phyloP scores from a whole-genome alignment of 1,284 basidiomycete species.

The Rhodotorula mucilaginosa region DNA sequence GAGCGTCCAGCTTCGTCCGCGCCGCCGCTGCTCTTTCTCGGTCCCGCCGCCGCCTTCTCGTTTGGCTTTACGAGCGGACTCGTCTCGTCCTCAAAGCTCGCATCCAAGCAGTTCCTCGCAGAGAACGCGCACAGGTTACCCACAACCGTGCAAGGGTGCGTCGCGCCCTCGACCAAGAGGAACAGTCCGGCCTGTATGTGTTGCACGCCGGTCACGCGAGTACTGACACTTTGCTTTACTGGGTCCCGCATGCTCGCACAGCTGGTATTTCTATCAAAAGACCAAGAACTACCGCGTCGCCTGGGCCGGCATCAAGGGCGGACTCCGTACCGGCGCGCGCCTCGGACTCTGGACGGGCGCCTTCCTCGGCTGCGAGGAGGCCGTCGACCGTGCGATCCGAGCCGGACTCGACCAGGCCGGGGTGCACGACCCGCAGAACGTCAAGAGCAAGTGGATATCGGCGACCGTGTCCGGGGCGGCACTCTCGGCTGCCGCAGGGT shows the following conservation, averaged over 20 bases:
- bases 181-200: not conserved
- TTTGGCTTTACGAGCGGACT: constrained; percentile 44
- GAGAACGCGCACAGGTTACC: constrained; percentile 70
- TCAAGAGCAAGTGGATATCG: constrained; percentile 24
- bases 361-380: constrained; percentile 39
- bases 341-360: constrained; percentile 53
- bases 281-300: constrained; percentile 83
- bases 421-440: not conserved
- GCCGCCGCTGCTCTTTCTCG: constrained; percentile 30
- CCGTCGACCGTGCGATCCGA: constrained; percentile 12
- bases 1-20: no score
- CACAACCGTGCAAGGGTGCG: constrained; percentile 65
- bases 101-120: constrained; percentile 56
- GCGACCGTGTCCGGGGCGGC: constrained; percentile 28
- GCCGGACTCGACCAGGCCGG: not conserved
- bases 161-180: not conserved
- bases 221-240: not conserved
- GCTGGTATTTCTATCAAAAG: constrained; percentile 87
- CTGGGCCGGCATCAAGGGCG: constrained; percentile 67
- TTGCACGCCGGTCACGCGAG: not conserved
- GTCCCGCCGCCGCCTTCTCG: constrained; percentile 31
- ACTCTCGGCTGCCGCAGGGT: constrained; percentile 29
- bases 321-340: constrained; percentile 59
- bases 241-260: not conserved
- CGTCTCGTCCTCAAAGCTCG: constrained; percentile 49